phyloP scores from a whole-genome alignment of 306 rosid species.

The Pyrus communis region DNA sequence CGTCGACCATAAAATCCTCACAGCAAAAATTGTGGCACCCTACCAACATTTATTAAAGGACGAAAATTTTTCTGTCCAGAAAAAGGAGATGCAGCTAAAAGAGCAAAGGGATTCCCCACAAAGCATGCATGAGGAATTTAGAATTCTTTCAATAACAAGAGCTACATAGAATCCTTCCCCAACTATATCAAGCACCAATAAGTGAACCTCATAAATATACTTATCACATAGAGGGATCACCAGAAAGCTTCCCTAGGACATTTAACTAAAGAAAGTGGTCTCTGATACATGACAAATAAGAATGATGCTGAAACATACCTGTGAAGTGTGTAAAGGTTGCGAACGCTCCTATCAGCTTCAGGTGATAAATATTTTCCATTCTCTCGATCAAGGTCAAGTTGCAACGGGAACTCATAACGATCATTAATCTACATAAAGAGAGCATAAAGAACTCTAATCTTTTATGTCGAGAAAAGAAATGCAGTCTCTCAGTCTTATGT shows the following conservation, averaged over 20 bases:
- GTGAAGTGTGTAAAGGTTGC: conserved; percentile 94
- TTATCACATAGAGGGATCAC: neutral
- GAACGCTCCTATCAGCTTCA: conserved; percentile 84
- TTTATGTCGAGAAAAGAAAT: neutral
- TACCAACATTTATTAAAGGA: neutral
- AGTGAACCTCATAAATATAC: neutral
- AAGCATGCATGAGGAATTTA: neutral
- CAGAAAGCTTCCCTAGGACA: neutral
- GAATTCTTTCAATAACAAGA: neutral
- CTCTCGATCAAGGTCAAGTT: conserved; percentile 94
- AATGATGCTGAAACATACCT: conserved; percentile 38
- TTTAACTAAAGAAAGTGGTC: neutral
- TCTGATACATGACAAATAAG: neutral
- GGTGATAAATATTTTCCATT: conserved; percentile 90
- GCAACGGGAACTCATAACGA: conserved; percentile 94
- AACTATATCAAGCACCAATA: neutral
- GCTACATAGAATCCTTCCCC: neutral
- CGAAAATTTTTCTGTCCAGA: neutral
- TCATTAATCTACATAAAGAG: conserved; percentile 64
- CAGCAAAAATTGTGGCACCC: neutral
- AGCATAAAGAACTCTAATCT: neutral
- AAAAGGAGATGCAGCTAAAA: neutral
- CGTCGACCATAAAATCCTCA: neutral
- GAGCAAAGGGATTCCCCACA: neutral
- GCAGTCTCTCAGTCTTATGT: neutral